Evolutionary conservation across 805 yeast species (phyloP).

Genomic region (Wickerhamomyces strasburgensis): DNA sequence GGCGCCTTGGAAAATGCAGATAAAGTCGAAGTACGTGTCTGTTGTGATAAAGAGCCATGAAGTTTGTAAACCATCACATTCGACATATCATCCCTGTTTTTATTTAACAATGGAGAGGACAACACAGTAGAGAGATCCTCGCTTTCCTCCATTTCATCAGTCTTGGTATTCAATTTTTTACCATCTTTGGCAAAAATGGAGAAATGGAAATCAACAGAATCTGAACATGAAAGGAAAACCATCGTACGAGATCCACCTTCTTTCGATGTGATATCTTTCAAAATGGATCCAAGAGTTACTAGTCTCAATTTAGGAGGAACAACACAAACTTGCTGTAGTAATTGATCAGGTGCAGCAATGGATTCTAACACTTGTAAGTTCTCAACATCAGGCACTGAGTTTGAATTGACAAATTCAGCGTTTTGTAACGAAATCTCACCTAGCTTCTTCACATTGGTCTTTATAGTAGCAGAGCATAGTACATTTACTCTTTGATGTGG

Average conservation of each 20-base stretch:
- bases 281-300: conserved; percentile 68
- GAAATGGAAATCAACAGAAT: conserved; percentile 93
- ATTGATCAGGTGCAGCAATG: conserved; percentile 80
- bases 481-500: conserved; percentile 73
- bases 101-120: conserved; percentile 49
- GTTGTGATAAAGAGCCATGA: conserved; percentile 91
- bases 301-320: conserved; percentile 91
- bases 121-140: conserved; percentile 34
- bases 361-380: conserved; percentile 24
- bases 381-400: conserved; percentile 29
- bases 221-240: conserved; percentile 90
- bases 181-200: conserved; percentile 65
- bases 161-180: conserved; percentile 29
- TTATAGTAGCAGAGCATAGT: conserved; percentile 92
- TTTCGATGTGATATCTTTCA: conserved; percentile 44
- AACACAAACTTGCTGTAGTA: conserved; percentile 71
- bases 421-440: conserved; percentile 72
- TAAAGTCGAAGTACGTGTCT: conserved; percentile 68
- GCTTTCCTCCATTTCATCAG: conserved; percentile 29
- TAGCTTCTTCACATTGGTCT: conserved; percentile 69
- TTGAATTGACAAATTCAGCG: conserved; percentile 57
- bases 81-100: conserved; percentile 4
- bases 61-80: conserved; percentile 57
- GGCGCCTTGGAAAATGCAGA: conserved; percentile 34
- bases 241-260: conserved; percentile 50